Base-by-base conservation (phyloP, 176 grass and related monocot genomes). In the Zea luxurians region DNA sequence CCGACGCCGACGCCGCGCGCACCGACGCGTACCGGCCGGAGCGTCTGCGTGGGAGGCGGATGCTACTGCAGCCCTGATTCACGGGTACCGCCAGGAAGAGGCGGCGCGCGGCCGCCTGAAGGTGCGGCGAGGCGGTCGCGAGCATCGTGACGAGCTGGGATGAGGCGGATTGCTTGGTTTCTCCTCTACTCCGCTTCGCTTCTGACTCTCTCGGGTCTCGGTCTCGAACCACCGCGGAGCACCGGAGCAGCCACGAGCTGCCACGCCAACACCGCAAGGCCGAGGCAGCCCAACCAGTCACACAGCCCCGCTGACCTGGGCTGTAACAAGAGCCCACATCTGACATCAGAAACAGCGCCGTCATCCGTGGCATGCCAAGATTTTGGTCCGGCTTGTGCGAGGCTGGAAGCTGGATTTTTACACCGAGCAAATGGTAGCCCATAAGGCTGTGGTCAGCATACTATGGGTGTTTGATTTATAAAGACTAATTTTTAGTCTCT, bases 71-170 rank as follows among this genome's bases (percentile, higher is more conserved):
- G 35, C 37, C 47, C 63, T 10, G 68, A 6, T 3, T 63, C 61
- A 83, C 73, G 27, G 82, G 66, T 42, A 11, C 55, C 72, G 13
- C 41, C 46, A 71, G n/a, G 13, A 70, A 75, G 10, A 86, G 83
- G 79, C 52, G 35, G 57, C 36, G 68, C 55, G 81, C 53, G n/a
- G 80, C 55, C 45, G 80, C 86, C 17, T 70, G 68, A 37, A 69
- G 17, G 58, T 44, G 54, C 64, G 77, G 82, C 12, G 81, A 53
- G 68, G 82, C 74, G 77, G 81, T 72, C 54, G 53, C 78, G 81
- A 83, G 73, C 77, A 82, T 86, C 73, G 77, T 73, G 84, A 41
- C 74, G 48, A 53, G 58, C 35, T 36, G n/a, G 67, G 86, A 75
- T 71, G 73, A 50, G 63, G 74, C 12, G 18, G 73, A 10, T 42